phyloP scores from a whole-genome alignment of 257 asterid genomes.

The Solanum dulcamara region DNA sequence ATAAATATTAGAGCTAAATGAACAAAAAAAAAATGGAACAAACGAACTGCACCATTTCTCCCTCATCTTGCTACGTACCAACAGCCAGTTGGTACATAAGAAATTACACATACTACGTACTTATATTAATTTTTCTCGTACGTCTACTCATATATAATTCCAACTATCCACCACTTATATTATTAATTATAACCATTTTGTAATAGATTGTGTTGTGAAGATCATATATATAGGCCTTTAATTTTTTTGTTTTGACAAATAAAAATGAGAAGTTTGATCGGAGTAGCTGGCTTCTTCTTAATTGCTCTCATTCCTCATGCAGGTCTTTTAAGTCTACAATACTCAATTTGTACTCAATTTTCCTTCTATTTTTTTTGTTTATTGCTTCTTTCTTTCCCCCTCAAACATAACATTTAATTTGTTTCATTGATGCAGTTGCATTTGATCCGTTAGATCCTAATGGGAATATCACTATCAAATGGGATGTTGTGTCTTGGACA shows the following conservation, averaged over 20 bases:
- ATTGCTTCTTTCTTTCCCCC: neutral
- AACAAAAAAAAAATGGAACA: neutral
- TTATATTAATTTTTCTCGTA: neutral
- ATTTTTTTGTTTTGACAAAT: neutral
- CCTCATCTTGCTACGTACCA: slow-evolving; percentile 20
- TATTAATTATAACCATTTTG: neutral
- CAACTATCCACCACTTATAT: neutral
- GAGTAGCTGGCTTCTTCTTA: slow-evolving; percentile 15
- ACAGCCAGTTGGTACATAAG: slow-evolving; percentile 51
- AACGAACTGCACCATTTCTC: neutral
- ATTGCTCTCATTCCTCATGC: slow-evolving; percentile 23
- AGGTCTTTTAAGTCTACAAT: slow-evolving; percentile 21
- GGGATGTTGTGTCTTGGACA: slow-evolving; percentile 94
- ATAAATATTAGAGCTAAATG: slow-evolving; percentile 2
- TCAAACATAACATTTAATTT: neutral
- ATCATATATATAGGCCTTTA: neutral
- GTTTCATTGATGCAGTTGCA: slow-evolving; percentile 33
- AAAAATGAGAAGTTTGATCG: slow-evolving; percentile 24
- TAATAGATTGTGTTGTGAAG: neutral
- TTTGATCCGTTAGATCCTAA: slow-evolving; percentile 90
- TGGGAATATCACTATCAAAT: slow-evolving; percentile 87
- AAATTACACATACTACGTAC: neutral
- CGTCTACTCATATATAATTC: neutral
- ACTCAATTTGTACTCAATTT: neutral
- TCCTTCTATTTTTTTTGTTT: neutral